A percentile compares a stretch with the other conserved stretches of the same genome.
These are phyloP conservation scores for Populus alba DNA, from an alignment of 345 rosid species.

Conservation along the genomic window DNA sequence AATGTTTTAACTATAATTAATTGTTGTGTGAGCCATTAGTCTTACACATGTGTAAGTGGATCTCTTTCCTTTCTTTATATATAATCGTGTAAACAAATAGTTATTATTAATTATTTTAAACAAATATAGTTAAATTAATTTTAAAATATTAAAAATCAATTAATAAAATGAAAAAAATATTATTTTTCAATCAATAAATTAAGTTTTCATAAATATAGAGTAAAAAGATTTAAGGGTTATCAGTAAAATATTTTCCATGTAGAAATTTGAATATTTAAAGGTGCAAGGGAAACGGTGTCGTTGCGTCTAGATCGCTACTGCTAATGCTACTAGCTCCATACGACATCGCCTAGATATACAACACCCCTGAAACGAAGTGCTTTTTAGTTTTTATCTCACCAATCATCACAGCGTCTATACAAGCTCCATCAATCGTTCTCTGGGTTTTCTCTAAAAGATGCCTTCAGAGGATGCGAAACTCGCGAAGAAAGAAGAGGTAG, in stretches of 20 bases:
- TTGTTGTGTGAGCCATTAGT: too few species aligned
- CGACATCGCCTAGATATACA: not conserved
- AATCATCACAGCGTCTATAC: not conserved
- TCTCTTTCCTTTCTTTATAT: too few species aligned
- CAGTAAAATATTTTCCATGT: not conserved
- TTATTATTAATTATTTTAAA: too few species aligned
- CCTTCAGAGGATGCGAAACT: slow-evolving; percentile 53
- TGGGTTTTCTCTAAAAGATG: slow-evolving; percentile 35
- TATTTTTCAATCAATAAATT: too few species aligned
- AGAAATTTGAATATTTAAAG: not conserved
- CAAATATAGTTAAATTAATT: too few species aligned
- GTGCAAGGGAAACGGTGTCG: not conserved
- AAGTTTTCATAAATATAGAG: too few species aligned
- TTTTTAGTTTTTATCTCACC: not conserved
- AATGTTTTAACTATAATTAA: too few species aligned
- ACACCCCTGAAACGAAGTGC: not conserved
- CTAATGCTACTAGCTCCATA: not conserved
- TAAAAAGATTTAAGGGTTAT: too few species aligned
- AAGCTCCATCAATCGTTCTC: not conserved
- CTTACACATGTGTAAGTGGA: too few species aligned
- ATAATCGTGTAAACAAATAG: too few species aligned
- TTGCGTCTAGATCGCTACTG: not conserved
- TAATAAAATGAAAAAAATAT: too few species aligned
- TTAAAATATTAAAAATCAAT: too few species aligned
- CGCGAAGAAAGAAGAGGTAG: slow-evolving; percentile 25